Evolutionary conservation across 2,329 filamentous ascomycete species (phyloP).

Genomic region (Penicillium verrucosum): DNA sequence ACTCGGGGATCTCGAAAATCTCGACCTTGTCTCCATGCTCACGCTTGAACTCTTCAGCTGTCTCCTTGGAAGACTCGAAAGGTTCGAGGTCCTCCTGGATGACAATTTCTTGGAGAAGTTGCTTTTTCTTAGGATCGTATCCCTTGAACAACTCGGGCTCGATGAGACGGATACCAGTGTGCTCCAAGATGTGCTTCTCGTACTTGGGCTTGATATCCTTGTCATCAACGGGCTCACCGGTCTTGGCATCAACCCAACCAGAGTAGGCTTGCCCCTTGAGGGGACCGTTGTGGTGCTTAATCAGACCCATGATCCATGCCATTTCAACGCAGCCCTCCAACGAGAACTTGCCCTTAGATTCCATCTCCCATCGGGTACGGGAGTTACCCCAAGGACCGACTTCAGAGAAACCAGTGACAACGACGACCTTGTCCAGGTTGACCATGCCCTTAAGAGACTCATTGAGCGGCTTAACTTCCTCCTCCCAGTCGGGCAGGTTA

Average conservation of each 20-base stretch:
- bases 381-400: conserved; percentile 89
- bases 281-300: conserved; percentile 95
- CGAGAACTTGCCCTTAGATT: conserved; percentile 92
- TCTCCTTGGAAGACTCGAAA: conserved; percentile 96
- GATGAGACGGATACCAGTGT: conserved; percentile 94
- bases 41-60: conserved; percentile 92
- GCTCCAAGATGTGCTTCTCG: conserved; percentile 93
- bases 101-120: conserved; percentile 94
- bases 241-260: conserved; percentile 93
- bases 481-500: conserved; percentile 82
- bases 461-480: conserved; percentile 84
- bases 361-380: conserved; percentile 98
- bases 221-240: conserved; percentile 91
- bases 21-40: conserved; percentile 98
- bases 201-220: conserved; percentile 98
- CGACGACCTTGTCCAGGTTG: conserved; percentile 94
- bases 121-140: conserved; percentile 98
- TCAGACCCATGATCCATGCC: conserved; percentile 99
- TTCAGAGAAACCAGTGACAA: conserved; percentile 94
- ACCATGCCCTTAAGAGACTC: conserved; percentile 93
- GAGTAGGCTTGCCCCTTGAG: conserved; percentile 96
- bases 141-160: conserved; percentile 95
- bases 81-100: conserved; percentile 96
- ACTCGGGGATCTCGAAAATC: conserved; percentile 90
- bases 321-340: conserved; percentile 98